Percentiles rank a stretch among this genome's conserved stretches.
These are phyloP conservation scores for Trichoderma brevicompactum DNA, from an alignment of 2,329 filamentous ascomycete species.

Conservation along the genomic window DNA sequence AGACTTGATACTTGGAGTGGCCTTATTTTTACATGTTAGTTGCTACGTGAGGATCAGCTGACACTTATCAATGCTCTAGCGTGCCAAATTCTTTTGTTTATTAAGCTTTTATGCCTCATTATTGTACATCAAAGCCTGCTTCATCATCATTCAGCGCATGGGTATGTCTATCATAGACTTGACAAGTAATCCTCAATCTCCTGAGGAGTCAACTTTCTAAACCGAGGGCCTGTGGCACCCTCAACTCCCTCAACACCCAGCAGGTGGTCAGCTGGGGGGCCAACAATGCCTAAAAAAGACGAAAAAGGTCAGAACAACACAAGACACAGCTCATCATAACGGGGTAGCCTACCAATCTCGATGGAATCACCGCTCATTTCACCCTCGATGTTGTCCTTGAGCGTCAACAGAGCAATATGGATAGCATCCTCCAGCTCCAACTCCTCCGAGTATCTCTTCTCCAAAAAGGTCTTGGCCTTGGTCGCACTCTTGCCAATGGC, in stretches of 20 bases:
- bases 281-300: slow-evolving; percentile 78
- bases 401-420: slow-evolving; percentile 92
- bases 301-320: slow-evolving; percentile 36
- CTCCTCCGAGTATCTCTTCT: slow-evolving; percentile 98
- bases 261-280: slow-evolving; percentile 89
- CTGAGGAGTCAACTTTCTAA: slow-evolving; percentile 93
- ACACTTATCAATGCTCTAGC: background rate
- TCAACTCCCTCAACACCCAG: slow-evolving; percentile 90
- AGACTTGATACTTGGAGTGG: too few relatives aligned
- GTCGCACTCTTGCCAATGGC: slow-evolving; percentile 98
- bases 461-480: slow-evolving; percentile 97
- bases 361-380: slow-evolving; percentile 99
- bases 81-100: slow-evolving; percentile 26
- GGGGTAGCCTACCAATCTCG: slow-evolving; percentile 76
- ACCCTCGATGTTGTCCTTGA: slow-evolving; percentile 99
- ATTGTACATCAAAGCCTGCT: slow-evolving; percentile 27
- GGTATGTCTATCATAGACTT: slow-evolving; percentile 72
- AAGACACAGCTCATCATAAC: background rate
- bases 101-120: slow-evolving; percentile 28
- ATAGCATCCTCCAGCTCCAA: slow-evolving; percentile 97
- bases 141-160: slow-evolving; percentile 20
- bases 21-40: too few relatives aligned
- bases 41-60: too few relatives aligned
- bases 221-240: slow-evolving; percentile 80
- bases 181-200: slow-evolving; percentile 99